Conservation (phyloP, 805 yeast genomes). For the Saccharomyces mikatae region DNA sequence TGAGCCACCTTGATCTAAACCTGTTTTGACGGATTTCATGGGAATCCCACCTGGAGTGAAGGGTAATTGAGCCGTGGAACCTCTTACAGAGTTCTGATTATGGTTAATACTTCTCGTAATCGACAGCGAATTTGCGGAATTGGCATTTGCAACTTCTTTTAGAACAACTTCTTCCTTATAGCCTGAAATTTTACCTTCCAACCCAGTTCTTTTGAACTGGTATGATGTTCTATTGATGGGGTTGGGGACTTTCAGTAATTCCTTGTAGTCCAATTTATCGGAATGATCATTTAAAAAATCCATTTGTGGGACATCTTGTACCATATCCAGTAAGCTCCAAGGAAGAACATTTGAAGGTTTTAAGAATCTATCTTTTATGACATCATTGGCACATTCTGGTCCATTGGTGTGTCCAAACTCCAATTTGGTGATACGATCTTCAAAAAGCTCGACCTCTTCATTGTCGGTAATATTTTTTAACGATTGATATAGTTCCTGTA, state of each 20-base stretch:
- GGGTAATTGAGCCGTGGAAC: constrained; percentile 70
- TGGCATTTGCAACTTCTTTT: constrained; percentile 38
- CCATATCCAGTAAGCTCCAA: constrained; percentile 62
- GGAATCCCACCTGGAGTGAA: constrained; percentile 88
- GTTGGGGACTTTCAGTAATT: constrained; percentile 51
- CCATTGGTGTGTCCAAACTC: constrained; percentile 2
- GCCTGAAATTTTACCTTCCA: constrained; percentile 58
- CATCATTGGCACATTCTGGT: constrained; percentile 5
- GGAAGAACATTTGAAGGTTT: constrained; percentile 56
- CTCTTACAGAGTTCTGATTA: constrained; percentile 54
- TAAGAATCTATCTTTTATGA: constrained; percentile 38
- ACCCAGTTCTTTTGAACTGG: constrained; percentile 65
- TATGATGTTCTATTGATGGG: constrained; percentile 55
- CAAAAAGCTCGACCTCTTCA: constrained; percentile 29
- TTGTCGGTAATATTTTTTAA: constrained; percentile 16
- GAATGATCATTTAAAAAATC: constrained; percentile 18
- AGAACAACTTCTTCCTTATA: constrained; percentile 56
- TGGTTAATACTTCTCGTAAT: constrained; percentile 59
- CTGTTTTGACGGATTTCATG: constrained; percentile 17
- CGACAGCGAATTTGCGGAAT: constrained; percentile 64
- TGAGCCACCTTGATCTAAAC: constrained; percentile 13
- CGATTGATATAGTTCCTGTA: constrained; percentile 18
- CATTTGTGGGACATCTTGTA: constrained; percentile 49
- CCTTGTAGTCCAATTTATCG: constrained; percentile 30
- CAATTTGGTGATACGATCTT: constrained; percentile 39